Percentiles rank a stretch among this genome's conserved stretches.
These are phyloP conservation scores for Ensete ventricosum DNA, from an alignment of 176 grass and related monocot genomes.

Conservation along the genomic window DNA sequence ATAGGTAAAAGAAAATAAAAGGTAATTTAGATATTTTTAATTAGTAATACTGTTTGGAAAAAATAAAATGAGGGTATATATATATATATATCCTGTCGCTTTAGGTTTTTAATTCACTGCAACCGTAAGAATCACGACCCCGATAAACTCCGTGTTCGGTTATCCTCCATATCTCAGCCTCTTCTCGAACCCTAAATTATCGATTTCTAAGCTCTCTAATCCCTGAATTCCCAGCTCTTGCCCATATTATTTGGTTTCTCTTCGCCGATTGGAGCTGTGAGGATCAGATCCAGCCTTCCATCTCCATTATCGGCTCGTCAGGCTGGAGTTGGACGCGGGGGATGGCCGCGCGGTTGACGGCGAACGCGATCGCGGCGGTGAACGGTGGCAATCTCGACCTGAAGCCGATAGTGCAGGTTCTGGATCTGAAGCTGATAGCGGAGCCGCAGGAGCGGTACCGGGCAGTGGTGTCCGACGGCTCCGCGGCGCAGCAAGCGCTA, in stretches of 20 bases:
- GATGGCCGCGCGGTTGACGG: constrained; percentile 44
- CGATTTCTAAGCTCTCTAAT: neutral
- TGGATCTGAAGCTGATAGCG: constrained; percentile 34
- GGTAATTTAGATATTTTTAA: too few relatives aligned
- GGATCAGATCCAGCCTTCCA: neutral
- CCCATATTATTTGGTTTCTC: neutral
- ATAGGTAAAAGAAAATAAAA: too few relatives aligned
- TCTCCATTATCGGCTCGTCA: neutral
- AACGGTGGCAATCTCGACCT: constrained; percentile 49
- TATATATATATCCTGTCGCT: too few relatives aligned
- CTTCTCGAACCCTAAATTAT: neutral
- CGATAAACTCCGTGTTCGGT: too few relatives aligned
- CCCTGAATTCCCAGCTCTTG: neutral
- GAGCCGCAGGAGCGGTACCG: constrained; percentile 41
- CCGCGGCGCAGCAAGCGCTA: constrained; percentile 26
- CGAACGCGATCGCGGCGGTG: constrained; percentile 38
- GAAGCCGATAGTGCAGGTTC: constrained; percentile 58
- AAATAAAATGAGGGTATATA: too few relatives aligned
- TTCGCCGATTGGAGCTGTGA: neutral
- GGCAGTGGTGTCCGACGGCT: constrained; percentile 58
- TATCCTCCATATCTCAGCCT: too few relatives aligned
- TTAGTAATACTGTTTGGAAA: too few relatives aligned
- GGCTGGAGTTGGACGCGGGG: neutral
- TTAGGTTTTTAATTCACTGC: too few relatives aligned
- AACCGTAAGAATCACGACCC: too few relatives aligned